phyloP scores from a whole-genome alignment of 2,329 filamentous ascomycete species.

The Calonectria hongkongensis region DNA sequence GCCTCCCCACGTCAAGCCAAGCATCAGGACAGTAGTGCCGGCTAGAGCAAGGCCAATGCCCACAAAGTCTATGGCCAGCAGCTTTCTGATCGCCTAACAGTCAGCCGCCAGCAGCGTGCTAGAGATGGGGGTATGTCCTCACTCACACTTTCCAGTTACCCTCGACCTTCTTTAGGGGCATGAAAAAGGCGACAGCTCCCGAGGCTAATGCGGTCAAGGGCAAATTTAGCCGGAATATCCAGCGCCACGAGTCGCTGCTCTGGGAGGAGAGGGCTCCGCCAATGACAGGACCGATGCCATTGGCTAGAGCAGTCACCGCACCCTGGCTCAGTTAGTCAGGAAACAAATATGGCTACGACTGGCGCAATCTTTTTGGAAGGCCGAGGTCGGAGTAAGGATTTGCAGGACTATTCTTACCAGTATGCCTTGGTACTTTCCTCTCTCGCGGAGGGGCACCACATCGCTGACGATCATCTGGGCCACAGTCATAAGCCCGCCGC shows the following conservation, averaged over 20 bases:
- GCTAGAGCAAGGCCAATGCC: conserved; percentile 67
- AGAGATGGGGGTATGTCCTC: background rate
- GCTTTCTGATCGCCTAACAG: background rate
- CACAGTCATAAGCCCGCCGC: conserved; percentile 82
- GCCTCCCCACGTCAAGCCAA: conserved; percentile 76
- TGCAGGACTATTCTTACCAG: conserved; percentile 56
- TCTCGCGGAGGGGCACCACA: conserved; percentile 79
- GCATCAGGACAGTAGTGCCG: conserved; percentile 67
- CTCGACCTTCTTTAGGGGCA: conserved; percentile 4
- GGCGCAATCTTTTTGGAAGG: background rate
- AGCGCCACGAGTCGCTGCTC: conserved; percentile 68
- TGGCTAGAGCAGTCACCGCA: conserved; percentile 71
- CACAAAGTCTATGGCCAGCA: conserved; percentile 5
- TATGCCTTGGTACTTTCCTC: conserved; percentile 83
- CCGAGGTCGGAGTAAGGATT: background rate
- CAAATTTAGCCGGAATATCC: conserved; percentile 73
- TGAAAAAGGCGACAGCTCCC: conserved; percentile 65
- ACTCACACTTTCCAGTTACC: conserved; percentile 17
- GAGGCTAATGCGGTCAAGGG: conserved; percentile 70
- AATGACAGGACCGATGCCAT: conserved; percentile 73
- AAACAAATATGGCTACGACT: background rate
- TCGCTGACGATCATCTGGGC: conserved; percentile 83
- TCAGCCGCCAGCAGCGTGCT: background rate
- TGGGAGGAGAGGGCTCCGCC: conserved; percentile 70
- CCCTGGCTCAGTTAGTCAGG: conserved; percentile 55